phyloP scores from a whole-genome alignment of 495 filamentous ascomycete species.

The Penicillium steckii region DNA sequence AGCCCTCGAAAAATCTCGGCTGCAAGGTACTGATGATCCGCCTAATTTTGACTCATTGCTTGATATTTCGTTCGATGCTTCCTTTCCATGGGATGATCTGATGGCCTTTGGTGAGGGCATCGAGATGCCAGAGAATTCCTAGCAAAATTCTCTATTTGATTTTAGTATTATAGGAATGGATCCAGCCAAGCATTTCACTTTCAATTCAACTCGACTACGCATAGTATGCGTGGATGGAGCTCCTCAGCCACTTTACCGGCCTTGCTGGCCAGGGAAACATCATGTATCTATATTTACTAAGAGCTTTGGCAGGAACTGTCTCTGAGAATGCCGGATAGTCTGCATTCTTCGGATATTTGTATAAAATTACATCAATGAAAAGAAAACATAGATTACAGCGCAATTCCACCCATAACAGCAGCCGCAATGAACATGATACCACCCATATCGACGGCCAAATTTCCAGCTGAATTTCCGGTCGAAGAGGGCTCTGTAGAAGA shows the following conservation, averaged over 20 bases:
- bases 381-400: slow-evolving; percentile 8
- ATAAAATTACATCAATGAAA: no score
- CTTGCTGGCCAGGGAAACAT: no score
- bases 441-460: slow-evolving; percentile 5
- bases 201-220: no score
- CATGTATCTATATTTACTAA: no score
- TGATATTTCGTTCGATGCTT: slow-evolving; percentile 10
- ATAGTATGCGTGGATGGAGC: no score
- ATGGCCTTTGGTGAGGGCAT: neutral
- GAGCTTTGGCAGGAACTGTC: no score
- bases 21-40: neutral
- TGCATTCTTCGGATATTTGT: no score
- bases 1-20: slow-evolving; percentile 2
- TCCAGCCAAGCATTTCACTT: no score
- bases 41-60: slow-evolving; percentile 15
- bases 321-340: no score
- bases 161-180: neutral
- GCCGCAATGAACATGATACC: slow-evolving; percentile 22
- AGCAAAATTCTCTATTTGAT: no score
- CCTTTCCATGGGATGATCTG: slow-evolving; percentile 17
- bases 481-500: slow-evolving; percentile 8
- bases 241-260: no score
- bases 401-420: slow-evolving; percentile 30
- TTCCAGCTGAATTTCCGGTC: slow-evolving; percentile 11
- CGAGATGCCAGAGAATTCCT: neutral